Percentiles rank a stretch among this genome's conserved stretches.
These are phyloP conservation scores for Penstemon eatonii DNA, from an alignment of 257 asterid genomes.

Conservation along the genomic window DNA sequence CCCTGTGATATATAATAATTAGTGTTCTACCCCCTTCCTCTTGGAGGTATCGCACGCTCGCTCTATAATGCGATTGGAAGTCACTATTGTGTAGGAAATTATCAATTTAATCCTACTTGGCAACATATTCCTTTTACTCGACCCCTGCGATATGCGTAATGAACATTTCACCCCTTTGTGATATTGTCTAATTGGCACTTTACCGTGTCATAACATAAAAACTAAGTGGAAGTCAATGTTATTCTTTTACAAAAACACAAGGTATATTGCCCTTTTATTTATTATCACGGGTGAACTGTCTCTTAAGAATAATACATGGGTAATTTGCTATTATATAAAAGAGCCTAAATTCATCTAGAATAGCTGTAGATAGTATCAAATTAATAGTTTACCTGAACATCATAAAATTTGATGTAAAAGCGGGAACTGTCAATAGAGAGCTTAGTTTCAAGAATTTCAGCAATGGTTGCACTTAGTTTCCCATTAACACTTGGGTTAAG, in stretches of 20 bases:
- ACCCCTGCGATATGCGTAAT: too few species aligned
- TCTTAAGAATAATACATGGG: background rate
- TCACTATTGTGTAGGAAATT: too few species aligned
- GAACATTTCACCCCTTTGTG: too few species aligned
- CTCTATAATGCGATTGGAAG: too few species aligned
- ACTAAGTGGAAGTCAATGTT: too few species aligned
- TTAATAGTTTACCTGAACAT: conserved; percentile 58
- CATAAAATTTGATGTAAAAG: conserved; percentile 83
- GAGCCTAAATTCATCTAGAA: background rate
- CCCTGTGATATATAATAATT: too few species aligned
- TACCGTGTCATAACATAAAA: background rate
- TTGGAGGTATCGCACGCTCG: too few species aligned
- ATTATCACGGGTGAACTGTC: too few species aligned
- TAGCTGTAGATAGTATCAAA: background rate
- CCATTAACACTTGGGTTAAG: conserved; percentile 68
- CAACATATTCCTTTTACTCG: too few species aligned
- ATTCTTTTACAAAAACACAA: background rate
- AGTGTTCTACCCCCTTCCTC: too few species aligned
- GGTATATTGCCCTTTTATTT: too few species aligned
- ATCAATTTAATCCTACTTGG: too few species aligned
- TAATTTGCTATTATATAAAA: background rate
- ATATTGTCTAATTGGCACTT: background rate
- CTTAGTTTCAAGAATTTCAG: conserved; percentile 86
- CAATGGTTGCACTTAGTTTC: conserved; percentile 80
- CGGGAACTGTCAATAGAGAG: conserved; percentile 63